phyloP scores from a whole-genome alignment of 106 monocot species.

The Chionographis japonica region DNA sequence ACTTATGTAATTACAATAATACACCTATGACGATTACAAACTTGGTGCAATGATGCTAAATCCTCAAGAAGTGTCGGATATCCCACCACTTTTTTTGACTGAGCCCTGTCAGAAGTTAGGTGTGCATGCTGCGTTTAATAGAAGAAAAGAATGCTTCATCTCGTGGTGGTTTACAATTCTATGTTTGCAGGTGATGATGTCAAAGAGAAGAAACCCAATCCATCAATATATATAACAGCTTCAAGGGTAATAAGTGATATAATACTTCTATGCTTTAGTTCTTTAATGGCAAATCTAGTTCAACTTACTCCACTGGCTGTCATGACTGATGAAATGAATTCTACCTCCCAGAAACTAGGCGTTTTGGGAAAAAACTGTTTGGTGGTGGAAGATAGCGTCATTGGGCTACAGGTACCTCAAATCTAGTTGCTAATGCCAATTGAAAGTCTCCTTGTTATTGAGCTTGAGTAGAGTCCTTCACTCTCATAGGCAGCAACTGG shows the following conservation, averaged over 20 bases:
- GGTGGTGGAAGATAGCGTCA: constrained; percentile 96
- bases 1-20: no score
- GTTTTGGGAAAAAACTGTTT: constrained; percentile 63
- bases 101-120: no score
- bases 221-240: constrained; percentile 86
- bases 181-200: constrained; percentile 85
- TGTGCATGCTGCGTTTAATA: no score
- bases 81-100: no score
- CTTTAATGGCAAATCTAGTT: background rate
- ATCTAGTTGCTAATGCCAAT: background rate
- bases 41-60: no score
- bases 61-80: no score
- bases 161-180: background rate
- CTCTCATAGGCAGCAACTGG: constrained; percentile 73
- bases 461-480: constrained; percentile 8
- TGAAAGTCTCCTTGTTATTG: background rate
- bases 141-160: background rate
- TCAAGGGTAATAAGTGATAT: constrained; percentile 39
- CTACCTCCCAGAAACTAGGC: constrained; percentile 44
- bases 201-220: constrained; percentile 92
- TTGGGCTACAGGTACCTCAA: constrained; percentile 74
- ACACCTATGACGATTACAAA: no score
- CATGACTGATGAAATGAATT: background rate
- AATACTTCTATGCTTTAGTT: background rate
- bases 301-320: background rate